These are phyloP conservation scores for Leptographium wingfieldii DNA, from an alignment of 2,329 filamentous ascomycete species.

Conservation along the genomic window DNA sequence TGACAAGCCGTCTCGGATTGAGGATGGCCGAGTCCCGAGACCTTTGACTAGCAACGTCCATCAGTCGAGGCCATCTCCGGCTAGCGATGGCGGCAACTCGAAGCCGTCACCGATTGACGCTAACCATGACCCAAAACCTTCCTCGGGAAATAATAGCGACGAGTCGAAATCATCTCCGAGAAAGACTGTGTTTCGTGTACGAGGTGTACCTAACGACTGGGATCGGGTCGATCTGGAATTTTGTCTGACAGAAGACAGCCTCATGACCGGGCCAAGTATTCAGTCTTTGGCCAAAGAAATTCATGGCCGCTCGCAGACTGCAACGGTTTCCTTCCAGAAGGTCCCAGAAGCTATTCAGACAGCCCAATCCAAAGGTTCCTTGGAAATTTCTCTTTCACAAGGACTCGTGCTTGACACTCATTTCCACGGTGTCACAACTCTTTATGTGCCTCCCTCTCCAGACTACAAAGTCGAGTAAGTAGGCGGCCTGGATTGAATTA, in stretches of 20 bases:
- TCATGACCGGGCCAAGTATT: neutral
- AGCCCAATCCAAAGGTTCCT: neutral
- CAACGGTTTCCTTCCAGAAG: neutral
- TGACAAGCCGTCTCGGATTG: too few species aligned
- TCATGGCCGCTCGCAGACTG: neutral
- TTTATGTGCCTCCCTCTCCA: neutral
- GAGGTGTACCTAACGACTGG: neutral
- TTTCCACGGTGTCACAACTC: neutral
- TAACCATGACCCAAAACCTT: too few species aligned
- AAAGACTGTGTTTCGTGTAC: neutral
- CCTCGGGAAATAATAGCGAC: too few species aligned
- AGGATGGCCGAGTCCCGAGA: too few species aligned
- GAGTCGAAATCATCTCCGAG: too few species aligned
- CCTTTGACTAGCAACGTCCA: too few species aligned
- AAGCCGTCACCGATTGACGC: too few species aligned
- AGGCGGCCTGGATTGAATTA: too few species aligned
- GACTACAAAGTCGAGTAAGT: neutral
- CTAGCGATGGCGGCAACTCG: too few species aligned
- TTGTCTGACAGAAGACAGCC: neutral
- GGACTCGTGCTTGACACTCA: neutral
- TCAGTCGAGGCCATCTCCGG: too few species aligned
- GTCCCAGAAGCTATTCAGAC: neutral
- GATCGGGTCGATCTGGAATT: neutral
- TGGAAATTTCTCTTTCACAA: too few species aligned
- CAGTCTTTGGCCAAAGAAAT: neutral